Conservation (phyloP, 192 early-diverging fungal species). For the Backusella macrospora region DNA sequence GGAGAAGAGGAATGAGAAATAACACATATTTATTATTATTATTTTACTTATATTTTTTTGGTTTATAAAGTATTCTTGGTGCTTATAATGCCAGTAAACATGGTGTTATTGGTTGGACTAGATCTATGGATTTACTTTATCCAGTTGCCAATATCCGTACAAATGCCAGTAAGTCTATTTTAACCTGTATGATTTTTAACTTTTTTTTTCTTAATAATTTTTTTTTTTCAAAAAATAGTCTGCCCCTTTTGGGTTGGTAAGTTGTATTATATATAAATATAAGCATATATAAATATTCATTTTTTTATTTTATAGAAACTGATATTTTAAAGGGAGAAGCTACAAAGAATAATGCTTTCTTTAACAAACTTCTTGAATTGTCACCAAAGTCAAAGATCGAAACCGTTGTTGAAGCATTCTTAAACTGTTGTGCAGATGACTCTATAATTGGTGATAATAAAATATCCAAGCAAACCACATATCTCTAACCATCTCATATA, state of each 20-base stretch:
- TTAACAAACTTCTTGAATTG: background rate
- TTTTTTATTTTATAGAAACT: background rate
- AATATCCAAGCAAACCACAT: background rate
- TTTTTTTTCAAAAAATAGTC: constrained; percentile 16
- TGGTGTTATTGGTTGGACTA: constrained; percentile 25
- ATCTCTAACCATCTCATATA: background rate
- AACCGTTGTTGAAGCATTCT: constrained; percentile 28
- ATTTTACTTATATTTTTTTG: background rate
- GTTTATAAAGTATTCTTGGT: background rate
- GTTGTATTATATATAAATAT: too few species aligned
- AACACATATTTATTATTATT: too few species aligned
- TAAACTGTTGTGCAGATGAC: constrained; percentile 23
- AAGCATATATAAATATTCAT: too few species aligned
- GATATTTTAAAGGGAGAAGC: background rate
- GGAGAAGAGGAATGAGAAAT: background rate
- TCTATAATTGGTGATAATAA: constrained; percentile 5
- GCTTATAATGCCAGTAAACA: constrained; percentile 25
- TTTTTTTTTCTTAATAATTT: background rate
- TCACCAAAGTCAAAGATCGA: constrained; percentile 27
- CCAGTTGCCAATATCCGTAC: constrained; percentile 21
- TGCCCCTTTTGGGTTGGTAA: constrained; percentile 36
- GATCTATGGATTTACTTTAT: constrained; percentile 15
- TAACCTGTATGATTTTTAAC: too few species aligned
- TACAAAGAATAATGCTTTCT: background rate
- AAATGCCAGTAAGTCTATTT: constrained; percentile 20